Evolutionary conservation across 805 yeast species (phyloP).

Genomic region (Martiniozyma abietophila): DNA sequence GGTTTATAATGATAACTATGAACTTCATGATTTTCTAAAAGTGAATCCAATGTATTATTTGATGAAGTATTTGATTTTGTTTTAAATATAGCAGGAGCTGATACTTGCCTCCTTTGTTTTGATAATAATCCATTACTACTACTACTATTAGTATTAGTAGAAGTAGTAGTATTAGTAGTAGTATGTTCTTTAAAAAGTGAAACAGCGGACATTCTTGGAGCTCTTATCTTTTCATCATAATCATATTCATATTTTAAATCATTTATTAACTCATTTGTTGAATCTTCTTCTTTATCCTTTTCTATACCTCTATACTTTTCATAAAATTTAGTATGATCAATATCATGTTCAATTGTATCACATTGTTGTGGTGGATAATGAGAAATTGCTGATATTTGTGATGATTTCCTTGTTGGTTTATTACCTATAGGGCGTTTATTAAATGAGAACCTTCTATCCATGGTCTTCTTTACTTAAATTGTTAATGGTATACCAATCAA

Average conservation of each 20-base stretch:
- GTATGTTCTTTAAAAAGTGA: slow-evolving; percentile 17
- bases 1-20: slow-evolving; percentile 28
- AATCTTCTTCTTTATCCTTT: slow-evolving; percentile 22
- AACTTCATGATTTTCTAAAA: slow-evolving; percentile 12
- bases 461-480: no score
- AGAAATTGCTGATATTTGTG: slow-evolving; percentile 22
- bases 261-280: slow-evolving; percentile 20
- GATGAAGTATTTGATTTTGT: slow-evolving; percentile 10
- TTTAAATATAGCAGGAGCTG: slow-evolving; percentile 9
- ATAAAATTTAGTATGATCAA: slow-evolving; percentile 24
- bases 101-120: slow-evolving; percentile 7
- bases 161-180: not conserved
- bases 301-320: slow-evolving; percentile 24
- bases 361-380: slow-evolving; percentile 26
- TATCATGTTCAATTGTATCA: slow-evolving; percentile 21
- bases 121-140: not conserved
- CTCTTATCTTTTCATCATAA: slow-evolving; percentile 46
- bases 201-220: slow-evolving; percentile 39
- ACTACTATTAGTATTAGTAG: not conserved
- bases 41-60: slow-evolving; percentile 13
- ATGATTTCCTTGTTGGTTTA: slow-evolving; percentile 14
- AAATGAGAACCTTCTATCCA: slow-evolving; percentile 21
- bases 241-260: slow-evolving; percentile 28
- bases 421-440: slow-evolving; percentile 21
- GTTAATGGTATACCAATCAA: no score